Conservation (phyloP, 2,329 filamentous ascomycete genomes). For the Fusarium mundagurra region DNA sequence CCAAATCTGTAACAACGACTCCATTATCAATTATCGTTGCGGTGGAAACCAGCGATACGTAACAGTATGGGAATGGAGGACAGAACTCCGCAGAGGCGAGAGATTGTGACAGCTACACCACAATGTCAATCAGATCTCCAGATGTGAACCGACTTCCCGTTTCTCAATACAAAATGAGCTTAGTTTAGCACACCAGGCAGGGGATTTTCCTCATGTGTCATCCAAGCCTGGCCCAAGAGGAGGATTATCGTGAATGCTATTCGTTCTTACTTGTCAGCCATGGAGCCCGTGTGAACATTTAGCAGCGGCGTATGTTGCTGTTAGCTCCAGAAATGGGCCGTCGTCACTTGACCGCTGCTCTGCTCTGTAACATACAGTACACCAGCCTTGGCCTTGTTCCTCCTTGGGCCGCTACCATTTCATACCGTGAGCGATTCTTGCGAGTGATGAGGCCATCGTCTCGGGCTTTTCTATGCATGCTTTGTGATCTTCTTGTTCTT, state of each 20-base stretch:
- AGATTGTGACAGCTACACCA: constrained; percentile 31
- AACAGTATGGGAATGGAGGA: constrained; percentile 30
- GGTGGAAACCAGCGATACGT: constrained; percentile 36
- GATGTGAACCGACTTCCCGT: constrained; percentile 34
- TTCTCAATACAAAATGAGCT: constrained; percentile 20
- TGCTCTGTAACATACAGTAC: constrained; percentile 20
- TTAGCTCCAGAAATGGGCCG: constrained; percentile 36
- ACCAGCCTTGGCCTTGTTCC: constrained; percentile 14
- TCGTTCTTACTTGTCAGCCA: constrained; percentile 34
- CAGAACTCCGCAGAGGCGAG: constrained; percentile 16
- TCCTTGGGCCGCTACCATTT: constrained; percentile 39
- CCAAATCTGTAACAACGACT: constrained; percentile 37
- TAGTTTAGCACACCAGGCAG: constrained; percentile 29
- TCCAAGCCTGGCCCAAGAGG: constrained; percentile 35
- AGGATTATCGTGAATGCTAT: constrained; percentile 30
- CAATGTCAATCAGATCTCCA: constrained; percentile 26
- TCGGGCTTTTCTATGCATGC: constrained; percentile 20
- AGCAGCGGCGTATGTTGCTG: constrained; percentile 26
- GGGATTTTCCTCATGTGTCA: constrained; percentile 40
- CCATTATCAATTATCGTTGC: constrained; percentile 28
- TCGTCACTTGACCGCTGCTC: constrained; percentile 43
- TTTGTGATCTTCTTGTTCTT: constrained; percentile 36
- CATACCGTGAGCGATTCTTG: constrained; percentile 33
- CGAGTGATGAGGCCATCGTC: constrained; percentile 42
- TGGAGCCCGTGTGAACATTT: constrained; percentile 36